These are phyloP conservation scores for Rasamsonia emersonii DNA, from an alignment of 2,329 filamentous ascomycete genomes.

Conservation along the genomic window DNA sequence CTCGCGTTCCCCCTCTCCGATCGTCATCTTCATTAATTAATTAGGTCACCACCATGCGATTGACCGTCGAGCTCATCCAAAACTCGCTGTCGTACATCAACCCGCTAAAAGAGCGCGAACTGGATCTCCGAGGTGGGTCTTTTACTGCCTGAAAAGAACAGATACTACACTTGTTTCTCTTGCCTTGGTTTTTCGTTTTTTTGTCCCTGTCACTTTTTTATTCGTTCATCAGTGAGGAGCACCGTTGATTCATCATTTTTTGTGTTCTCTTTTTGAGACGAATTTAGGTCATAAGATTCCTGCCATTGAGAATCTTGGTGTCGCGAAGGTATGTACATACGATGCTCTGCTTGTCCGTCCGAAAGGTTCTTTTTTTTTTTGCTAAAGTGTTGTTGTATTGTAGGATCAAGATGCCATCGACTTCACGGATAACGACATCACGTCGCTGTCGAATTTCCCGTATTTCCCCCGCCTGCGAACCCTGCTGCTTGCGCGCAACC, in stretches of 20 bases:
- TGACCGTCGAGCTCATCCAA: slow-evolving; percentile 91
- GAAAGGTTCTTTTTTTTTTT: slow-evolving; percentile 1
- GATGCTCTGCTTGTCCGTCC: neutral
- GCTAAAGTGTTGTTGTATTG: slow-evolving; percentile 7
- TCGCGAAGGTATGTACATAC: slow-evolving; percentile 80
- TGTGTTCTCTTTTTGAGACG: slow-evolving; percentile 31
- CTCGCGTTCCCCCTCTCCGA: neutral
- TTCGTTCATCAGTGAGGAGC: slow-evolving; percentile 43
- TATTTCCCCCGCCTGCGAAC: slow-evolving; percentile 80
- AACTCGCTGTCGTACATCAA: slow-evolving; percentile 97
- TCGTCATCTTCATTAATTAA: neutral
- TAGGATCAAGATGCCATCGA: slow-evolving; percentile 95
- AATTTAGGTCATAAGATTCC: slow-evolving; percentile 93
- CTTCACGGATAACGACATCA: slow-evolving; percentile 96
- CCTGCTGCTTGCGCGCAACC: slow-evolving; percentile 81
- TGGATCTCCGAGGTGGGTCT: slow-evolving; percentile 94
- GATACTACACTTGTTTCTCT: slow-evolving; percentile 71
- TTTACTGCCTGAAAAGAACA: slow-evolving; percentile 67
- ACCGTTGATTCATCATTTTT: slow-evolving; percentile 70
- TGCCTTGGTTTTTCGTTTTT: slow-evolving; percentile 8
- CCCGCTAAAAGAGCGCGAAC: slow-evolving; percentile 95
- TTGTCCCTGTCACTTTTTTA: slow-evolving; percentile 16
- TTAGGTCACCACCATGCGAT: slow-evolving; percentile 58
- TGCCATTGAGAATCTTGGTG: slow-evolving; percentile 93
- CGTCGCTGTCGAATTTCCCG: slow-evolving; percentile 82